Evolutionary conservation across 257 asterid genomes (phyloP), one percentile per base, ranked within the genome.

Genomic region (Gardenia jasminoides): DNA sequence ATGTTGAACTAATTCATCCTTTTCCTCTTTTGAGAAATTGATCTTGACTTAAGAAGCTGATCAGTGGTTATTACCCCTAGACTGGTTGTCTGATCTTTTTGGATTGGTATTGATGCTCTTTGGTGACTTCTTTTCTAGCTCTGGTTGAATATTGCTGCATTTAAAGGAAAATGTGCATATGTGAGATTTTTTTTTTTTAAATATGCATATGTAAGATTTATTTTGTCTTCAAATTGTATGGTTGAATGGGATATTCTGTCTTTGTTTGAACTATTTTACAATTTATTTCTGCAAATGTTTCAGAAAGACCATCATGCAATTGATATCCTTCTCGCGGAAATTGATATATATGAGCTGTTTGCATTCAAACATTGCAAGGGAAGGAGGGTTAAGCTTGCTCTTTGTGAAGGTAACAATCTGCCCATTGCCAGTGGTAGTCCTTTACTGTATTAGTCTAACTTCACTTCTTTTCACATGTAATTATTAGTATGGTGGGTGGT

Each of bases 301-400:
- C 96, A 96, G 98, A 91, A 84, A 69, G 99, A 93, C 77, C 97
- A 93, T 88, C 91, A 92, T 39, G 94, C 99, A 61, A 76, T 96
- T 78, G 98, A 96, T 86, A 86, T 96, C 82, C 98, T 96, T 80
- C 94, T 96, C 65, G 98, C 98, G 82, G 99, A 96, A 87, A 93
- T 96, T 74, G 99, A 96, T 85, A 93, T 96, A 88, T 96, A 96
- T 81, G 99, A 96, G 88, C 92, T 96, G 58, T 96, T 93, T 87
- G 93, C 96, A 81, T 96, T 96, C 88, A 93, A 89, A 78, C 99
- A 93, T 84, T 96, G 99, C 79, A 91, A 92, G 81, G 96, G 97
- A 85, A 91, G 99, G 87, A 93, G 88, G 90, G 93, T 91, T 82
- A 92, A 93, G 90, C 99, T 96, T 84, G 96, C 97, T 64, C 99